Evolutionary conservation across 2,329 filamentous ascomycete genomes (phyloP), one percentile per base, ranked within the genome.

Genomic region (Aureobasidium sp.): DNA sequence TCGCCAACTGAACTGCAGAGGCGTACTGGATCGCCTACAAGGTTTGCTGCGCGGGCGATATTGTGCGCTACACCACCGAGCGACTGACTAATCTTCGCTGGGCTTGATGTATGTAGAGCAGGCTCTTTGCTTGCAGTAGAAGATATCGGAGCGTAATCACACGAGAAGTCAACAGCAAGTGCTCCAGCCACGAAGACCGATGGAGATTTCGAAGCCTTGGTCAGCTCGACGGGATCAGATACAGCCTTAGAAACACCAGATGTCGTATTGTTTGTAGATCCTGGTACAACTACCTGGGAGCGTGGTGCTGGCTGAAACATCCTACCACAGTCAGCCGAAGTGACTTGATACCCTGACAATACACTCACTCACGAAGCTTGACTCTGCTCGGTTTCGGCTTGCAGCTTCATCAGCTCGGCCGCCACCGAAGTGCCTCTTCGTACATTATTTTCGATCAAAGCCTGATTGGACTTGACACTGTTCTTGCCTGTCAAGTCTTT

Each of bases 51-150:
- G 52, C 91, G 82, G 16, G 94, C 91, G 48, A 97, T 90, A 69
- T 97, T 97, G 69, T 91, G 87, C 7, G 90, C 94, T 8, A 97
- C 94, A 7, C 94, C 94, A 13, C 94, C 94, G 8, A 97, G 83
- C 1, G 88, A 90, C 70, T 96, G 91, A 39, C 78, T 85, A 66
- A 97, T 95, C 15, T 79, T 78, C 8, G 91, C 86, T 53, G 90
- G 90, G 69, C 97, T 97, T 0, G 93, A 97, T 0, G 91, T 96
- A 63, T 92, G 83, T 41, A 86, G 78, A 55, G 81, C 76, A 6
- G 86, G 78, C 30, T 70, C 58, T 71, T 66, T 63, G 72, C 78
- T 63, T 67, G 71, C 68, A n/a, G 75, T 72, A 30, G 71, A 71
- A 9, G 73, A 65, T 45, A 79, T 72, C 13, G 82, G 82, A 30